Conservation (phyloP, 1,284 basidiomycete species). For the Ustilago trichophora region DNA sequence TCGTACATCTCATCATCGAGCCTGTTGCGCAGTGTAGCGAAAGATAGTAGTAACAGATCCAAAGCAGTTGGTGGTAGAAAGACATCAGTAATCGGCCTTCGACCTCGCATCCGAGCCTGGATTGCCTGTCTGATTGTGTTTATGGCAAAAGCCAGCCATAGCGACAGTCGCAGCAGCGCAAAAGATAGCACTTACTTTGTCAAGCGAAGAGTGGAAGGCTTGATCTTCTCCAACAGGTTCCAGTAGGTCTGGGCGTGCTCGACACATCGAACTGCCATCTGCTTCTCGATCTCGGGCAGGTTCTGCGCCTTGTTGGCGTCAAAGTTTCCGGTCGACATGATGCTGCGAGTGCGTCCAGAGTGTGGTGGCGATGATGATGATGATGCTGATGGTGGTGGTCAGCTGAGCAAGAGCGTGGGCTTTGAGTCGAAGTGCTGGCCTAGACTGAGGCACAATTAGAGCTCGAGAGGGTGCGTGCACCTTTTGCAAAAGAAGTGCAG, state of each 20-base stretch:
- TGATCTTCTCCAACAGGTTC: conserved; percentile 86
- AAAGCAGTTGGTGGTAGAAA: neutral
- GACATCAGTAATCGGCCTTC: neutral
- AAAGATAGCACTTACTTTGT: conserved; percentile 73
- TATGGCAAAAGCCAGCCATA: no score
- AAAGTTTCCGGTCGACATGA: conserved; percentile 54
- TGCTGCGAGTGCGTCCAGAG: conserved; percentile 3
- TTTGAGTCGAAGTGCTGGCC: no score
- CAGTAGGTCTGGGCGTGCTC: conserved; percentile 85
- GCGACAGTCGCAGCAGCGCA: no score
- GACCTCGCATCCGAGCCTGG: no score
- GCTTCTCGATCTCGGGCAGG: conserved; percentile 93
- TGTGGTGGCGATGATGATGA: neutral
- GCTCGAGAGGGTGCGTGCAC: conserved; percentile 7
- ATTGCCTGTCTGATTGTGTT: no score
- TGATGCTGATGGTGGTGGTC: neutral
- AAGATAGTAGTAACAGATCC: neutral
- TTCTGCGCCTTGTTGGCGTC: conserved; percentile 74
- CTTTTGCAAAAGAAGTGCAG: no score
- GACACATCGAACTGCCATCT: conserved; percentile 91
- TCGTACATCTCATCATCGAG: conserved; percentile 88
- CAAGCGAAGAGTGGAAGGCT: conserved; percentile 79
- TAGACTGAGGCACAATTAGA: neutral
- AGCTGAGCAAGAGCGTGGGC: neutral
- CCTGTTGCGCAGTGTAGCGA: conserved; percentile 7